These are phyloP conservation scores for Andrographis paniculata DNA, from an alignment of 305 asterid species.

Conservation along the genomic window DNA sequence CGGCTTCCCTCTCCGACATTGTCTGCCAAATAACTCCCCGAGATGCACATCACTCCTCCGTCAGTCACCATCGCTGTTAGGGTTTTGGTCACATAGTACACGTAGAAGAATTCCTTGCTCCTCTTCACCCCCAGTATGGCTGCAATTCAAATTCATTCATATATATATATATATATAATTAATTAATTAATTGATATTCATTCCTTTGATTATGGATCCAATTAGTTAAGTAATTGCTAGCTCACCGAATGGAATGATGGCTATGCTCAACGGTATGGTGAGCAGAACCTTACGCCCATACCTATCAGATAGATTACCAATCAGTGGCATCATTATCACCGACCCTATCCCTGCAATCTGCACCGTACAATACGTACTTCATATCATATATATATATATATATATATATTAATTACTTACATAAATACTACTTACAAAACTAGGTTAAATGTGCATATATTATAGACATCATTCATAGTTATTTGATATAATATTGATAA, in stretches of 20 bases:
- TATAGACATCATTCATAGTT: no score
- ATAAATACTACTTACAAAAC: no score
- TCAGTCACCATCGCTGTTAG: conserved; percentile 40
- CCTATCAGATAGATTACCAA: conserved; percentile 38
- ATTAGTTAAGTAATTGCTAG: not conserved
- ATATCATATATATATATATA: no score
- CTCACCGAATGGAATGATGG: conserved; percentile 37
- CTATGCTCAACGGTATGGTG: conserved; percentile 33
- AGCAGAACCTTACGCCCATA: conserved; percentile 47
- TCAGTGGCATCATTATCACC: conserved; percentile 43
- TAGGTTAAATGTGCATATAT: no score
- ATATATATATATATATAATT: no score
- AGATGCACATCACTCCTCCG: conserved; percentile 39
- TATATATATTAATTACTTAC: no score
- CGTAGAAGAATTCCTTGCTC: conserved; percentile 36
- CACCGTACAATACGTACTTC: not conserved
- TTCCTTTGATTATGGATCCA: no score
- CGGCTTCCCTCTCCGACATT: conserved; percentile 46
- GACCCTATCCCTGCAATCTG: conserved; percentile 49
- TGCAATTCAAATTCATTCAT: no score
- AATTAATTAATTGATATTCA: no score
- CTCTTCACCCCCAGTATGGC: conserved; percentile 38
- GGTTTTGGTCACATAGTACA: conserved; percentile 34
- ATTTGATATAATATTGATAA: no score
- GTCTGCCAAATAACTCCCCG: conserved; percentile 52